Conservation (phyloP, 2,329 filamentous ascomycete genomes). For the Exophiala phaeomuriformis region DNA sequence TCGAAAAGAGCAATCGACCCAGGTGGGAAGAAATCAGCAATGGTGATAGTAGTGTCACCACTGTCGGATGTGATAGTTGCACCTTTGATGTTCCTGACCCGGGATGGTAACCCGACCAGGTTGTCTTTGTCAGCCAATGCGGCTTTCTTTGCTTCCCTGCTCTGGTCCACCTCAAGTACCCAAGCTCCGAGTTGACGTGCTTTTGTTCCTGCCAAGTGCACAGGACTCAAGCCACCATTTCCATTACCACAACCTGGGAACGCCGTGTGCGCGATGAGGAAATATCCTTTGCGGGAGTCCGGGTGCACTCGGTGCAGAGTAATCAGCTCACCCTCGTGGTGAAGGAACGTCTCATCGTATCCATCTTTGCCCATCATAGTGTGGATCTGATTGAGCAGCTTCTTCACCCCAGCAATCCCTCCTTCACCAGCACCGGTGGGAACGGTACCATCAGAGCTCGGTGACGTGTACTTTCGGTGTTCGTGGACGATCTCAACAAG, state of each 20-base stretch:
- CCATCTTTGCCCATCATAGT: constrained; percentile 90
- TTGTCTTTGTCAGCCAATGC: constrained; percentile 62
- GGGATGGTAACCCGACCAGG: constrained; percentile 76
- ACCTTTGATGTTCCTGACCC: constrained; percentile 65
- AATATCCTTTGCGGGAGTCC: constrained; percentile 84
- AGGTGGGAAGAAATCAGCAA: constrained; percentile 78
- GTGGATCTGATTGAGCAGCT: constrained; percentile 89
- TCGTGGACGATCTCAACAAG: constrained; percentile 91
- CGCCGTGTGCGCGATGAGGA: constrained; percentile 91
- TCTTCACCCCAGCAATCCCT: constrained; percentile 86
- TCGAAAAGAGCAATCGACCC: constrained; percentile 93
- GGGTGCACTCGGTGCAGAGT: constrained; percentile 94
- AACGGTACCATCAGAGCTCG: constrained; percentile 58
- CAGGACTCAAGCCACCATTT: constrained; percentile 70
- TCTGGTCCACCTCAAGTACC: constrained; percentile 82
- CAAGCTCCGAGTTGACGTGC: constrained; percentile 83
- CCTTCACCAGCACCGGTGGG: constrained; percentile 63
- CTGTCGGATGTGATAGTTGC: constrained; percentile 65
- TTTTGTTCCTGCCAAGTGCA: constrained; percentile 74
- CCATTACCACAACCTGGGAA: constrained; percentile 85
- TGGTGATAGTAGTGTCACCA: constrained; percentile 69
- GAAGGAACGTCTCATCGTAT: constrained; percentile 91
- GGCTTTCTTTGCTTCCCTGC: constrained; percentile 58
- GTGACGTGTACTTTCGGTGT: constrained; percentile 71
- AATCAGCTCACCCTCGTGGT: constrained; percentile 93